A percentile compares a stretch with the other conserved stretches of the same genome.
These are phyloP conservation scores for Vinca minor DNA, from an alignment of 257 asterid genomes.

Conservation along the genomic window DNA sequence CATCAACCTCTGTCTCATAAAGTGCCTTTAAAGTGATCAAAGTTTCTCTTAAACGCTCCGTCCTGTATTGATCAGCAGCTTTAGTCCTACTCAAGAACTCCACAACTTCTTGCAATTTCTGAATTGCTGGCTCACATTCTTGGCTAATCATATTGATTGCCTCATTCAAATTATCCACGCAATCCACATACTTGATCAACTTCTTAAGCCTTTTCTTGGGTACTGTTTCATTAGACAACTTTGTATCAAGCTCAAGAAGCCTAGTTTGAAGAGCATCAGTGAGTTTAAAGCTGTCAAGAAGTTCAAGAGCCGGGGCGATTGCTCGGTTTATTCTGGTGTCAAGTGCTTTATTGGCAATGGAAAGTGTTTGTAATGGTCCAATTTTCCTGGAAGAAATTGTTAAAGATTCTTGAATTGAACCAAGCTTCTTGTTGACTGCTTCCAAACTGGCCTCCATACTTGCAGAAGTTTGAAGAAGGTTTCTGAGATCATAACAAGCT, in stretches of 20 bases:
- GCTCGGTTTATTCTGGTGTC: slow-evolving; percentile 69
- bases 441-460: slow-evolving; percentile 30
- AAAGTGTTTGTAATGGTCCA: slow-evolving; percentile 65
- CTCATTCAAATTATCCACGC: slow-evolving; percentile 40
- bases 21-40: slow-evolving; percentile 56
- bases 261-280: slow-evolving; percentile 49
- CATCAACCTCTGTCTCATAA: slow-evolving; percentile 61
- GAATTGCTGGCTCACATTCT: slow-evolving; percentile 62
- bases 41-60: slow-evolving; percentile 50
- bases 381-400: slow-evolving; percentile 38
- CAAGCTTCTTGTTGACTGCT: slow-evolving; percentile 31
- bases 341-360: slow-evolving; percentile 66
- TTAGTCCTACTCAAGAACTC: slow-evolving; percentile 85
- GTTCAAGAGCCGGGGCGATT: slow-evolving; percentile 54
- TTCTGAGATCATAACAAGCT: slow-evolving; percentile 38
- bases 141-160: slow-evolving; percentile 37
- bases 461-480: slow-evolving; percentile 34
- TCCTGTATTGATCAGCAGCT: slow-evolving; percentile 61
- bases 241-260: slow-evolving; percentile 38
- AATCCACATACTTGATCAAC: slow-evolving; percentile 51
- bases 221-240: slow-evolving; percentile 32
- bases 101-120: slow-evolving; percentile 75
- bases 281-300: slow-evolving; percentile 56
- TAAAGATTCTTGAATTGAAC: slow-evolving; percentile 30
- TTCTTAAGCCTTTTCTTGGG: slow-evolving; percentile 31